Evolutionary conservation across 768 basidiomycete species (phyloP).

Genomic region (Hemileccinum rubropunctum): DNA sequence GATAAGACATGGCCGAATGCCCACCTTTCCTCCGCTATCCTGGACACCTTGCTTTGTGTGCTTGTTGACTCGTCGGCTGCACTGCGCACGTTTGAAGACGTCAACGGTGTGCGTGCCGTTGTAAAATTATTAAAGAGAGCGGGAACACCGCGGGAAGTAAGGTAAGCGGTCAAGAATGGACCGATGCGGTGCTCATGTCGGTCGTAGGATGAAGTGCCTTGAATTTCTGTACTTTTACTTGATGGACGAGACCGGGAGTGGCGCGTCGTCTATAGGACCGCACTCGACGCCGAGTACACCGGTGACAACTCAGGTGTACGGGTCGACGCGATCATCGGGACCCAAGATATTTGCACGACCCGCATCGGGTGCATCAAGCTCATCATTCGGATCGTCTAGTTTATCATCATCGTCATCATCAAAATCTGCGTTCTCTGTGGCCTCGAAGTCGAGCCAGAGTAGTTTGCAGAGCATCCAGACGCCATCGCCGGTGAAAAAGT

Average conservation of each 20-base stretch:
- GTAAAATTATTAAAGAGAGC: constrained; percentile 88
- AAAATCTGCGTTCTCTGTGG: constrained; percentile 41
- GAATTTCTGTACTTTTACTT: constrained; percentile 96
- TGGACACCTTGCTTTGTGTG: constrained; percentile 84
- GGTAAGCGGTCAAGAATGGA: constrained; percentile 64
- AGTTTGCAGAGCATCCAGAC: constrained; percentile 27
- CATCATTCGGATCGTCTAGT: constrained; percentile 22
- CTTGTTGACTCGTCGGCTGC: constrained; percentile 83
- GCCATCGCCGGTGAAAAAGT: constrained; percentile 45
- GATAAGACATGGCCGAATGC: constrained; percentile 20
- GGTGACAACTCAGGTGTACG: constrained; percentile 22
- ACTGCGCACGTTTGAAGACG: constrained; percentile 74
- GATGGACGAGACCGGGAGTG: constrained; percentile 63
- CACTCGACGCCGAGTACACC: constrained; percentile 38
- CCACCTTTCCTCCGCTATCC: constrained; percentile 65
- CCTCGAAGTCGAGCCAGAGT: constrained; percentile 32
- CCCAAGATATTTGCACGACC: constrained; percentile 26
- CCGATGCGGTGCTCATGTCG: constrained; percentile 1
- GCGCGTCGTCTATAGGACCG: constrained; percentile 2
- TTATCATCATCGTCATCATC: constrained; percentile 25
- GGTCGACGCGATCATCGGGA: constrained; percentile 16
- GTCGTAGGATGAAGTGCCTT: constrained; percentile 85
- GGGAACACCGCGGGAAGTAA: constrained; percentile 81
- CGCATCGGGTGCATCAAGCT: constrained; percentile 15
- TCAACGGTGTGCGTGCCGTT: constrained; percentile 73